Conservation (phyloP, 192 early-diverging fungal genomes). For the Kickxella alabastrina region DNA sequence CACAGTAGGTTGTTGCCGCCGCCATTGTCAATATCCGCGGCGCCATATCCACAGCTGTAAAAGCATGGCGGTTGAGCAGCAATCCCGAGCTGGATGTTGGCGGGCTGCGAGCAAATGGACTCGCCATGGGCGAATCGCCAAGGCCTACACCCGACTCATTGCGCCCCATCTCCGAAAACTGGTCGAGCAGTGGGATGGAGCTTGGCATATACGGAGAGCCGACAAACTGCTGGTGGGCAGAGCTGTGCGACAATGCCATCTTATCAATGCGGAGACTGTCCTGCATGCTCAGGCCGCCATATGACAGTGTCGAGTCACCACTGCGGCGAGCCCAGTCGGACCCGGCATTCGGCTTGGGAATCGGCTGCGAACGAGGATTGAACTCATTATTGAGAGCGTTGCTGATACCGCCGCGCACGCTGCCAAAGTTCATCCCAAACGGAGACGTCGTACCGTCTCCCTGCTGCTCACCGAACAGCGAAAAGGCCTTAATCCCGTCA, state of each 20-base stretch:
- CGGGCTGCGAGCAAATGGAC: slow-evolving; percentile 38
- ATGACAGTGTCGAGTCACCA: slow-evolving; percentile 7
- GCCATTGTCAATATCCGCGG: slow-evolving; percentile 2
- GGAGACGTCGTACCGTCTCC: slow-evolving; percentile 21
- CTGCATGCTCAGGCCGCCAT: slow-evolving; percentile 40
- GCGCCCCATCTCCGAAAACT: slow-evolving; percentile 28
- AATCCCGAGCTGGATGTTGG: slow-evolving; percentile 11
- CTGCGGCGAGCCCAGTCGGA: slow-evolving; percentile 17
- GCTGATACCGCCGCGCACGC: slow-evolving; percentile 1
- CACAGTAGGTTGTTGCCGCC: slow-evolving; percentile 8
- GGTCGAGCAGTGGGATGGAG: slow-evolving; percentile 48
- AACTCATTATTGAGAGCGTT: slow-evolving; percentile 5
- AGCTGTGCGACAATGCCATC: slow-evolving; percentile 35
- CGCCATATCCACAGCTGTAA: slow-evolving; percentile 33
- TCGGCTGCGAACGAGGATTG: slow-evolving; percentile 40
- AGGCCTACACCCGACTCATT: slow-evolving; percentile 15
- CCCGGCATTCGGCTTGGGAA: slow-evolving; percentile 25
- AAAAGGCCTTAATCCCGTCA: slow-evolving; percentile 1
- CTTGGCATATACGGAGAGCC: slow-evolving; percentile 43
- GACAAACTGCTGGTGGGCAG: slow-evolving; percentile 33
- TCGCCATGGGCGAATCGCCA: slow-evolving; percentile 34
- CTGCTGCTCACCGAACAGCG: slow-evolving; percentile 14
- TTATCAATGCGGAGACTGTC: slow-evolving; percentile 48
- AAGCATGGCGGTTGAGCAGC: slow-evolving; percentile 41
- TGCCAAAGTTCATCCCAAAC: slow-evolving; percentile 17